phyloP scores from a whole-genome alignment of 495 filamentous ascomycete species.

The Bombardia bombarda region DNA sequence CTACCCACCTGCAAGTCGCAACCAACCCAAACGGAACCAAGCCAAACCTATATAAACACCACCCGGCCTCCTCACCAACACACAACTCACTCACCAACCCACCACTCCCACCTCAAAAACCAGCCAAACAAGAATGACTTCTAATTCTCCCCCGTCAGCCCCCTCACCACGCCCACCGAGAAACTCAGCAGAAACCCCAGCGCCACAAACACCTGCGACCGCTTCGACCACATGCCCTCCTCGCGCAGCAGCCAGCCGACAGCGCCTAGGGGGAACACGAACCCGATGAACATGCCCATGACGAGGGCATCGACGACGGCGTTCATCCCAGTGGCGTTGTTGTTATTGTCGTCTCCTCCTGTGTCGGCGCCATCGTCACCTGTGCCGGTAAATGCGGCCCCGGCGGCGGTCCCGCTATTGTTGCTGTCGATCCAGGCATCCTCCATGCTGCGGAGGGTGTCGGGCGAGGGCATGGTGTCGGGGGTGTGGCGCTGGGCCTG shows the following conservation, averaged over 20 bases:
- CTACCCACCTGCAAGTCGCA: too few relatives aligned
- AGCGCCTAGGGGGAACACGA: conserved; percentile 87
- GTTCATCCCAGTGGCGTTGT: conserved; percentile 39
- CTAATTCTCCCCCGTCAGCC: conserved; percentile 26
- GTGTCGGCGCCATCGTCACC: conserved; percentile 23
- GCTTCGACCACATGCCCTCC: conserved; percentile 77
- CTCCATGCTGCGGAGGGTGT: conserved; percentile 56
- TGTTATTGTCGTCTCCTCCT: conserved; percentile 12
- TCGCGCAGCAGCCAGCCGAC: conserved; percentile 78
- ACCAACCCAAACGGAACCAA: too few relatives aligned
- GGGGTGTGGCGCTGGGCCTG: conserved; percentile 71
- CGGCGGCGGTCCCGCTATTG: conserved; percentile 21
- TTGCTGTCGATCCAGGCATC: conserved; percentile 89
- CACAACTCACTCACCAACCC: too few relatives aligned
- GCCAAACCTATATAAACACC: too few relatives aligned
- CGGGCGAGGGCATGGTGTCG: conserved; percentile 69
- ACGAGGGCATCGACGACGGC: conserved; percentile 70
- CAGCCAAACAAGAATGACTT: too few relatives aligned
- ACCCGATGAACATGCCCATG: conserved; percentile 80
- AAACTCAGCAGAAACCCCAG: conserved; percentile 59
- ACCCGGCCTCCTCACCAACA: too few relatives aligned
- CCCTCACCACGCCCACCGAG: conserved; percentile 32
- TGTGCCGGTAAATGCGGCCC: not conserved
- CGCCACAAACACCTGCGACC: conserved; percentile 76
- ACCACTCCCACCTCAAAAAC: too few relatives aligned